phyloP scores from a whole-genome alignment of 2,329 filamentous ascomycete species.

The Curvularia verruculosa region DNA sequence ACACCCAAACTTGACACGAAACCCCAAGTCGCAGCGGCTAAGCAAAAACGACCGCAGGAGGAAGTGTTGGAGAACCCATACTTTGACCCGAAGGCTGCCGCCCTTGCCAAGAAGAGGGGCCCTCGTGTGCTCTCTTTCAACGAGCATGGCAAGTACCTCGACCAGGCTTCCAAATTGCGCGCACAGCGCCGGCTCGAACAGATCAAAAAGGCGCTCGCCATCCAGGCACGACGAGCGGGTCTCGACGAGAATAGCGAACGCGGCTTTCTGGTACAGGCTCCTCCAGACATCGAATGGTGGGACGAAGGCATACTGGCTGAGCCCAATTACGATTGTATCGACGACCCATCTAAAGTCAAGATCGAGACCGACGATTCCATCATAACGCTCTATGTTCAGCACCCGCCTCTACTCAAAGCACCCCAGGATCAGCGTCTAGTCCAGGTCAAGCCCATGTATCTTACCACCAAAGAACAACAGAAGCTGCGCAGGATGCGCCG shows the following conservation, averaged over 20 bases:
- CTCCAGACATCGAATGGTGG: constrained; percentile 96
- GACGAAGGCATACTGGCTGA: constrained; percentile 85
- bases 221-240: constrained; percentile 84
- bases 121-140: constrained; percentile 86
- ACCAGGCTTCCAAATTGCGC: constrained; percentile 87
- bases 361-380: constrained; percentile 81
- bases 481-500: constrained; percentile 89
- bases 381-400: constrained; percentile 88
- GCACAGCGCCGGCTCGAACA: constrained; percentile 87
- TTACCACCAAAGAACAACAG: constrained; percentile 88
- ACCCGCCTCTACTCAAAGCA: constrained; percentile 87
- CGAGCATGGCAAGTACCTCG: constrained; percentile 95
- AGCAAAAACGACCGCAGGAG: constrained; percentile 51
- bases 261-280: constrained; percentile 81
- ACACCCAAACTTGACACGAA: constrained; percentile 34
- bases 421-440: constrained; percentile 86
- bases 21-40: constrained; percentile 41
- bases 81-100: constrained; percentile 71
- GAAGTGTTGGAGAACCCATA: constrained; percentile 79
- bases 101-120: constrained; percentile 58
- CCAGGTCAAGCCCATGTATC: constrained; percentile 84
- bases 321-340: constrained; percentile 73
- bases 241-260: constrained; percentile 95
- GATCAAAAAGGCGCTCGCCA: constrained; percentile 93
- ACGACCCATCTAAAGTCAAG: constrained; percentile 70